These are phyloP conservation scores for Thelonectria blattea DNA, from an alignment of 2,329 filamentous ascomycete species.

Conservation along the genomic window DNA sequence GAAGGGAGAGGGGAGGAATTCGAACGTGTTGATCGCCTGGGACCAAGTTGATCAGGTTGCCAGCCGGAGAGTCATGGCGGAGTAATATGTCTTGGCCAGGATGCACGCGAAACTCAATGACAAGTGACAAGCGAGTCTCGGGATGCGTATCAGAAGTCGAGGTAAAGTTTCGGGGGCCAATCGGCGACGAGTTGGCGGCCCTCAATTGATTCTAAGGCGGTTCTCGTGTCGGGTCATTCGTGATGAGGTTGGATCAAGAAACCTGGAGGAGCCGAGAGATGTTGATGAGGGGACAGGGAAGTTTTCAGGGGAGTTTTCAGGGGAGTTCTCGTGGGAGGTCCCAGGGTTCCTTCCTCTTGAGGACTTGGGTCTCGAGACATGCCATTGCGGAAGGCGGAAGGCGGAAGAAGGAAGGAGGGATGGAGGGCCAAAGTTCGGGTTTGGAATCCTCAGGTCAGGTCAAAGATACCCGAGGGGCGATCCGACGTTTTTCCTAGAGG, in stretches of 20 bases:
- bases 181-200: no score
- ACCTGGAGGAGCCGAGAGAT: neutral
- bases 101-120: neutral
- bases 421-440: neutral
- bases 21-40: neutral
- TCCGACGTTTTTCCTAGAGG: neutral
- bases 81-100: neutral
- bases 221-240: neutral
- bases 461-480: neutral
- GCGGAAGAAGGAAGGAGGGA: neutral
- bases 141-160: slow-evolving; percentile 5
- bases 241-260: neutral
- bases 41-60: neutral
- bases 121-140: neutral
- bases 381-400: neutral
- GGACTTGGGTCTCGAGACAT: neutral
- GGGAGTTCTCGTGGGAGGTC: neutral
- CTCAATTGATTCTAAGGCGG: no score
- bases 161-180: neutral
- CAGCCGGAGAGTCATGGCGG: neutral
- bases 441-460: neutral
- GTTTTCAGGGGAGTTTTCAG: neutral
- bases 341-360: neutral
- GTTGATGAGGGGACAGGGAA: neutral
- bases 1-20: neutral